These are phyloP conservation scores for Kazachstania taianensis DNA, from an alignment of 805 yeast species.

Conservation along the genomic window DNA sequence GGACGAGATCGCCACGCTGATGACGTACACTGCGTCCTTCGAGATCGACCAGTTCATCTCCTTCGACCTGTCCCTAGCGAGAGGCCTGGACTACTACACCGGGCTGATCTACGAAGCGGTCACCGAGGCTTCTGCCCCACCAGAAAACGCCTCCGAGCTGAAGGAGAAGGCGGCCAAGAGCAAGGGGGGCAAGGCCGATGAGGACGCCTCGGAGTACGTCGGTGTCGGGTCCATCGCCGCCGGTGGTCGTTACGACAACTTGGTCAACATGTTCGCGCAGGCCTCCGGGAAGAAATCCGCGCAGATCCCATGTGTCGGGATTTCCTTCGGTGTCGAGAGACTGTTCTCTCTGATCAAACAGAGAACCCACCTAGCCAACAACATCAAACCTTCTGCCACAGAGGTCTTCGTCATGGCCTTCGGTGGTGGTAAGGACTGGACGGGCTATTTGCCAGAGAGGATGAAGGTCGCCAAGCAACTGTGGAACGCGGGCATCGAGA, in stretches of 20 bases:
- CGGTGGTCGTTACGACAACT: constrained; percentile 95
- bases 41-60: constrained; percentile 58
- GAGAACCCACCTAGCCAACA: constrained; percentile 46
- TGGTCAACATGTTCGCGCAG: constrained; percentile 90
- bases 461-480: constrained; percentile 73
- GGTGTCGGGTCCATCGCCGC: constrained; percentile 99
- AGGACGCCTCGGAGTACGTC: constrained; percentile 91
- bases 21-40: constrained; percentile 75
- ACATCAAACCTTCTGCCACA: constrained; percentile 72
- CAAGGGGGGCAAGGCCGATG: constrained; percentile 39
- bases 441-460: constrained; percentile 84
- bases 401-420: constrained; percentile 96
- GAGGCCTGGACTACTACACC: constrained; percentile 96
- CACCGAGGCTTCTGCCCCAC: constrained; percentile 94
- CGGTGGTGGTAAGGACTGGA: constrained; percentile 97
- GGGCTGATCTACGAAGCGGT: constrained; percentile 96
- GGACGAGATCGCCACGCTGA: constrained; percentile 64
- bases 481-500: constrained; percentile 83
- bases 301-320: constrained; percentile 93
- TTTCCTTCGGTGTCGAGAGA: constrained; percentile 95
- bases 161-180: constrained; percentile 43
- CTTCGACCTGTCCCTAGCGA: constrained; percentile 88
- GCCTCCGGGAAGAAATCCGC: constrained; percentile 68
- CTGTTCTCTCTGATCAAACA: constrained; percentile 81
- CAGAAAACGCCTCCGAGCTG: constrained; percentile 61